Evolutionary conservation across 495 filamentous ascomycete genomes (phyloP), one percentile per base, ranked within the genome.

Genomic region (Parachaetomium inaequale): DNA sequence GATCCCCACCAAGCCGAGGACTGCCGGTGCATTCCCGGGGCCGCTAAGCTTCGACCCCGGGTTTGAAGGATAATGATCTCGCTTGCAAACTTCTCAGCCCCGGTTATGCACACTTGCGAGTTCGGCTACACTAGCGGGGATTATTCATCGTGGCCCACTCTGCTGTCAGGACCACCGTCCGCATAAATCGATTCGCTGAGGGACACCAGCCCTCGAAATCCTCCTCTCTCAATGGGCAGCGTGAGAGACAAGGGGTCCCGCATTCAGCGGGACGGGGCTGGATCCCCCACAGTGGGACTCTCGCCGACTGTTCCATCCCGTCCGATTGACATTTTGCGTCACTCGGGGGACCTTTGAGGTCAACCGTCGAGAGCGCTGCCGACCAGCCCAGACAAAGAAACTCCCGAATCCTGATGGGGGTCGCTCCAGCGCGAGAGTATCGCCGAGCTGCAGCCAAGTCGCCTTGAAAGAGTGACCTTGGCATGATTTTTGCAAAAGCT

Each of bases 281-380:
- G 28, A 23, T 50, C 45, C 56, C 56, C 56, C 56, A 50, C 56
- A 59, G 45, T 50, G 55, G 40, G 55, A 53, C 50, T 53, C 19
- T 46, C n/a, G 42, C 10, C 26, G 10, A 36, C 12, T 14, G 17
- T 32, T 14, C 36, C 38, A 45, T 42, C 34, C 55, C 29, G 7
- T 21, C 45, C 43, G 6, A 46, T 57, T 28, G 23, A 23, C 45
- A 43, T 46, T 46, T 21, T 42, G 54, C 38, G 54, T 57, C 42
- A 29, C 32, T 52, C 23, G 26, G 55, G 40, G 28, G 12, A 3
- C 12, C 21, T 40, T 40, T 38, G 36, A 45, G 5, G 25, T 31
- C 25, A 55, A 40, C 52, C 7, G 21, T 55, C 34, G 29, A 40
- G 19, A 0, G 4, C 6, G 28, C 10, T 38, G 34, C 32, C 34